Evolutionary conservation across 169 alveolate species (phyloP).

Genomic region (Miamiensis avidus): DNA sequence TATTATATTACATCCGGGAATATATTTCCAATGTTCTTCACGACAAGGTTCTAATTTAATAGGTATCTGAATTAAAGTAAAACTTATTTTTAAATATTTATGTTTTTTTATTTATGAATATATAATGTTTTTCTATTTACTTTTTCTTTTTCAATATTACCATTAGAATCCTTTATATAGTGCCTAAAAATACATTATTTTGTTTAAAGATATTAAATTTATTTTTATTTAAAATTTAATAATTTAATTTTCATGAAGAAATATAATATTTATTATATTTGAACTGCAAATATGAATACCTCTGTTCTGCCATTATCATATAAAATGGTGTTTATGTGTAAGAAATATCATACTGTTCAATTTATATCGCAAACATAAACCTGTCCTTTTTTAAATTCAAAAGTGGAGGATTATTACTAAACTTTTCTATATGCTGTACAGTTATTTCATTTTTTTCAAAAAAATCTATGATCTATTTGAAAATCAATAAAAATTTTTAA

Average conservation of each 20-base stretch:
- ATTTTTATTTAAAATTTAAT: too few species aligned
- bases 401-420: neutral
- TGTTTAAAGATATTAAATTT: too few species aligned
- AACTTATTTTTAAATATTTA: too few species aligned
- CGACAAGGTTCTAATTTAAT: neutral
- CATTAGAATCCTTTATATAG: neutral
- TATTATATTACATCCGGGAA: neutral
- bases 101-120: too few species aligned
- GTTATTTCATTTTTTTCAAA: neutral
- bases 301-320: neutral
- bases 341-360: neutral
- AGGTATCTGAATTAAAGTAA: neutral
- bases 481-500: too few species aligned
- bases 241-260: neutral
- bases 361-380: neutral
- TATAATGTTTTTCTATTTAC: too few species aligned
- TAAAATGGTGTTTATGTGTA: neutral
- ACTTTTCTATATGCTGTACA: too few species aligned
- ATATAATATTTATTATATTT: too few species aligned
- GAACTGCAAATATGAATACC: too few species aligned
- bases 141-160: neutral
- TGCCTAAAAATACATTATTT: neutral
- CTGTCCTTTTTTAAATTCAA: too few species aligned
- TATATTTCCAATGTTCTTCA: neutral
- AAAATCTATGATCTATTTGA: neutral